Percentiles rank a stretch among this genome's conserved stretches.
These are phyloP conservation scores for Kingdonia uniflora DNA, from an alignment of 164 flowering plant species.

Conservation along the genomic window DNA sequence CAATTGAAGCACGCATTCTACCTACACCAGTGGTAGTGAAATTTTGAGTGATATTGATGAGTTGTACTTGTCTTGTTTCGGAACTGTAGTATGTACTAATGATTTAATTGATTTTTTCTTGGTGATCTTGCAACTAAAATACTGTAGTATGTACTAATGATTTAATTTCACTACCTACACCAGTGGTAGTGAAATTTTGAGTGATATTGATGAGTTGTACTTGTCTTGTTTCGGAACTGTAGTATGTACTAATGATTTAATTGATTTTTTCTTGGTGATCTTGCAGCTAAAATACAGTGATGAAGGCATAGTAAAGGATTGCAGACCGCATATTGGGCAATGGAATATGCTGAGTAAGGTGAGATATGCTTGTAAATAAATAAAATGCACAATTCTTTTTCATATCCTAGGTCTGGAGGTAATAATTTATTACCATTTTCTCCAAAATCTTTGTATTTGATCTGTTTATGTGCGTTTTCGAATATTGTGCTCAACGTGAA, in stretches of 20 bases:
- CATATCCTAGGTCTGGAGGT: too few species aligned
- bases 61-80: background rate
- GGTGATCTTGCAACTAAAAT: slow-evolving; percentile 61
- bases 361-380: background rate
- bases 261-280: background rate
- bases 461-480: too few species aligned
- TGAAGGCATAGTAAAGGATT: slow-evolving; percentile 76
- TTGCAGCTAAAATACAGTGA: slow-evolving; percentile 95
- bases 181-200: slow-evolving; percentile 39
- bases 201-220: background rate
- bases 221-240: background rate
- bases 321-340: slow-evolving; percentile 86
- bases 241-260: background rate
- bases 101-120: background rate
- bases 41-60: background rate
- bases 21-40: slow-evolving; percentile 83
- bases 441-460: too few species aligned
- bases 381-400: too few species aligned
- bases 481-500: too few species aligned
- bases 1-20: slow-evolving; percentile 88
- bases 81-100: background rate
- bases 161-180: too few species aligned
- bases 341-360: slow-evolving; percentile 99
- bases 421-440: too few species aligned
- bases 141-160: too few species aligned